A percentile compares a stretch with the other conserved stretches of the same genome.
Evolutionary conservation across 2,329 filamentous ascomycete species (phyloP).

Genomic region (Trichoderma afroharzianum): DNA sequence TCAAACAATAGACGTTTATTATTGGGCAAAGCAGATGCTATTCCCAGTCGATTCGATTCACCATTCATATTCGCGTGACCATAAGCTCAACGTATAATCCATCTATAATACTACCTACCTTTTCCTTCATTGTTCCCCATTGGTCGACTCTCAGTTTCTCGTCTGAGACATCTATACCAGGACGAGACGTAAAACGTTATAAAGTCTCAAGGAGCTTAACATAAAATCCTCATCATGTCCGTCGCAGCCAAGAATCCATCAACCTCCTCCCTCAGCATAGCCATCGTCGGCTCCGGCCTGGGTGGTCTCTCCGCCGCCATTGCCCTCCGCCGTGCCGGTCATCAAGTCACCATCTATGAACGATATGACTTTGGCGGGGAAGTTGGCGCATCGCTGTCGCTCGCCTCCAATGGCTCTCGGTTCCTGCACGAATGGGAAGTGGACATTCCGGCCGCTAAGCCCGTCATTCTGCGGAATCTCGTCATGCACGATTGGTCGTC

Average conservation of each 20-base stretch:
- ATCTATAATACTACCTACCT: not conserved
- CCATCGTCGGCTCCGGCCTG: slow-evolving; percentile 38
- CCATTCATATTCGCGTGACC: not conserved
- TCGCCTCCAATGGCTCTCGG: slow-evolving; percentile 61
- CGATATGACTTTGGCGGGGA: slow-evolving; percentile 60
- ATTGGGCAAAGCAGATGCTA: not conserved
- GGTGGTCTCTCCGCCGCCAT: slow-evolving; percentile 39
- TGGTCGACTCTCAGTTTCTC: not conserved
- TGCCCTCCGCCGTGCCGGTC: slow-evolving; percentile 39
- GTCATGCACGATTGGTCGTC: slow-evolving; percentile 64
- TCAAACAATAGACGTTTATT: not conserved
- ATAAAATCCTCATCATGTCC: not conserved
- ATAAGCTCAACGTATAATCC: not conserved
- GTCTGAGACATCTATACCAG: not conserved
- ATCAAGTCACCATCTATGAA: slow-evolving; percentile 56
- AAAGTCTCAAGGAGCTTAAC: not conserved
- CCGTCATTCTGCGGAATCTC: slow-evolving; percentile 56
- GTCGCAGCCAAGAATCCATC: not conserved
- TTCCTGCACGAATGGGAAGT: slow-evolving; percentile 63
- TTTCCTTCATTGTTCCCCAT: not conserved
- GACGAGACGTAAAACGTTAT: not conserved
- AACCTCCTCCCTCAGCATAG: slow-evolving; percentile 30
- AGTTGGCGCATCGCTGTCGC: slow-evolving; percentile 59
- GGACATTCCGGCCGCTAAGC: slow-evolving; percentile 55
- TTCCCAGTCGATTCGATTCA: not conserved